Base-by-base conservation (phyloP, 352 stramenopile species). In the Phytophthora agathidicida region DNA sequence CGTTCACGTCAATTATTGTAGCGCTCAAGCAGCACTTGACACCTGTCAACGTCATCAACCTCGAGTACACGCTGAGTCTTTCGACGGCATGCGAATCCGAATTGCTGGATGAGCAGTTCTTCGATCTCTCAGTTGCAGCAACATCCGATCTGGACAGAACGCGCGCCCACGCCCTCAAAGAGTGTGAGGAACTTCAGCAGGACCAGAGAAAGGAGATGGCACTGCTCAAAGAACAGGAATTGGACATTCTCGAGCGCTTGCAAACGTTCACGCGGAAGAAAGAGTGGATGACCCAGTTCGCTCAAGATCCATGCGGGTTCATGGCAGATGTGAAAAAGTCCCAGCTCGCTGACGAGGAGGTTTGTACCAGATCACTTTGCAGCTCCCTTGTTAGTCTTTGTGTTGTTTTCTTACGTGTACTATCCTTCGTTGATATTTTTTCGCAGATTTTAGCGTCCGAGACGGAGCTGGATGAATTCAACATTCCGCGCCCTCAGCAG, bases 271-370 rank as follows among this genome's bases (percentile, higher is more conserved):
- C 68, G 9, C 54, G 64, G 10, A 89, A 91, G 42, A 71, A 77
- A 33, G 75, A 86, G 53, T 93, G 83, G 83, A 88, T 91, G 76
- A 24, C 37, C 7, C 76, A 93, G 50, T 89, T 93, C 13, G 75
- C 78, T 8, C 35, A 66, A 13, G 80, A 93, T 60, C 83, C 80
- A 2, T 85, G 77, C 17, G 73, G 80, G 8, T 91, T 93, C 47
- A 76, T 80, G 36, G 61, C 56, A n/a, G 77, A 87, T 23, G 70
- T 91, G 9, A 70, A 66, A 26, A 72, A 71, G 30, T 93, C 83
- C 8, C 80, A 93, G 43, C 58, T 77, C 19, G 57, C 68, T 13
- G 83, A 93, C 22, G 61, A 90, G 42, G 62, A 82, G 75, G 78
- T 88, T 60, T 17, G 59, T 56, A 9, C 10, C 13, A 43, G 19